Evolutionary conservation across 805 yeast species (phyloP).

Genomic region (Metschnikowia continentalis): DNA sequence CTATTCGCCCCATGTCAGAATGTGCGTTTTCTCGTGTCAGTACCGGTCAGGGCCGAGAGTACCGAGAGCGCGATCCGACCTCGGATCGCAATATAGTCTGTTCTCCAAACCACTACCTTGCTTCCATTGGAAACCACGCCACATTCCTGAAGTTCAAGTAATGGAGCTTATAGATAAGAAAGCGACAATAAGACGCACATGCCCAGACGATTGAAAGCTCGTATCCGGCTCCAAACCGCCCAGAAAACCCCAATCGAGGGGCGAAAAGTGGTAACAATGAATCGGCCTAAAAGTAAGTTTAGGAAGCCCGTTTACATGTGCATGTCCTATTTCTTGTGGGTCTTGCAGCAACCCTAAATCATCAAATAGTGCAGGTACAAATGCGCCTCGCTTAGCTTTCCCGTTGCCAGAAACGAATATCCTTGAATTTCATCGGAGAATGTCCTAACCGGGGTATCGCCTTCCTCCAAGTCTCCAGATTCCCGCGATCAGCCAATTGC

Average conservation of each 20-base stretch:
- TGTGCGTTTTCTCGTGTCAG: neutral
- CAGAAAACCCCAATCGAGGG: neutral
- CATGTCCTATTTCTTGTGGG: neutral
- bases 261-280: neutral
- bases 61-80: neutral
- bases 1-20: constrained; percentile 1
- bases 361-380: neutral
- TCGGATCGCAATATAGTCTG: constrained; percentile 1
- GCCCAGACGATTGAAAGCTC: neutral
- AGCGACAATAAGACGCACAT: neutral
- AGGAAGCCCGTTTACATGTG: neutral
- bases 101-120: neutral
- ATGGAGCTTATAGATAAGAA: neutral
- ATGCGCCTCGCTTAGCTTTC: neutral
- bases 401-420: neutral
- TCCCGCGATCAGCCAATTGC: neutral
- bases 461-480: neutral
- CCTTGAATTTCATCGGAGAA: neutral
- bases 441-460: neutral
- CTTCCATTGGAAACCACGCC: neutral
- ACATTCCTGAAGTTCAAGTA: neutral
- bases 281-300: neutral
- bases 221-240: neutral
- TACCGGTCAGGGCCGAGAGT: neutral
- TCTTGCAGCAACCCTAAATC: neutral